A percentile compares a stretch with the other conserved stretches of the same genome.
Evolutionary conservation across 1,284 basidiomycete species (phyloP).

Genomic region (Cryptococcus sp.): DNA sequence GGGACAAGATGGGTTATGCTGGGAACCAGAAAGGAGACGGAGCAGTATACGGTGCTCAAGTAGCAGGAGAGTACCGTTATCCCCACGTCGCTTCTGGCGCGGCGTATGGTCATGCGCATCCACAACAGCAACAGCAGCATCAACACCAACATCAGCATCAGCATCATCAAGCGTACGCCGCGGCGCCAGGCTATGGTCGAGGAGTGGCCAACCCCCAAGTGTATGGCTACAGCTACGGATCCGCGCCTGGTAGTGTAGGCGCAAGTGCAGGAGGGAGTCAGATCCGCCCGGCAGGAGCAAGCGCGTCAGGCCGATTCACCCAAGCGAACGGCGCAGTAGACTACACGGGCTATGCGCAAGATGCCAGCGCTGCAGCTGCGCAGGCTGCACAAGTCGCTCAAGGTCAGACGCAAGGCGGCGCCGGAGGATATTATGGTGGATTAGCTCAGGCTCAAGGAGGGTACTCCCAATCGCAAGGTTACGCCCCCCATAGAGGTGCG

Average conservation of each 20-base stretch:
- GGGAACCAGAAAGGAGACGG: slow-evolving; percentile 11
- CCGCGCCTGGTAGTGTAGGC: not conserved
- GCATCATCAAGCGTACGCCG: slow-evolving; percentile 13
- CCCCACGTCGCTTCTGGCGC: not conserved
- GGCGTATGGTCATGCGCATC: slow-evolving; percentile 8
- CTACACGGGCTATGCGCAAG: slow-evolving; percentile 1
- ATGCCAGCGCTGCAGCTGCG: not conserved
- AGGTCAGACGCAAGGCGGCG: not conserved
- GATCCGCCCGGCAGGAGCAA: slow-evolving; percentile 2
- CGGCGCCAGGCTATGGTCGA: slow-evolving; percentile 7
- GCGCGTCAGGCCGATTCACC: not conserved
- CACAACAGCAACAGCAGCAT: slow-evolving; percentile 7
- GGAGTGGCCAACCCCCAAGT: not conserved
- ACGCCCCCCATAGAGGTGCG: too few species aligned
- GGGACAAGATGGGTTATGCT: slow-evolving; percentile 1
- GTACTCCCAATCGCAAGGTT: not conserved
- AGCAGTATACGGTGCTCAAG: slow-evolving; percentile 8
- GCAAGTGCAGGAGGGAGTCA: not conserved
- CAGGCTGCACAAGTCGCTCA: not conserved
- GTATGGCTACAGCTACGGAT: not conserved
- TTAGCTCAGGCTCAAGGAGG: slow-evolving; percentile 11
- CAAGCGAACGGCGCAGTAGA: not conserved
- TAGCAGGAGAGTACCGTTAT: not conserved
- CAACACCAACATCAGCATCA: slow-evolving; percentile 3
- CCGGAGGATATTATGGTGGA: slow-evolving; percentile 3